Evolutionary conservation across 257 asterid genomes (phyloP).

Genomic region (Nicotiana undulata): DNA sequence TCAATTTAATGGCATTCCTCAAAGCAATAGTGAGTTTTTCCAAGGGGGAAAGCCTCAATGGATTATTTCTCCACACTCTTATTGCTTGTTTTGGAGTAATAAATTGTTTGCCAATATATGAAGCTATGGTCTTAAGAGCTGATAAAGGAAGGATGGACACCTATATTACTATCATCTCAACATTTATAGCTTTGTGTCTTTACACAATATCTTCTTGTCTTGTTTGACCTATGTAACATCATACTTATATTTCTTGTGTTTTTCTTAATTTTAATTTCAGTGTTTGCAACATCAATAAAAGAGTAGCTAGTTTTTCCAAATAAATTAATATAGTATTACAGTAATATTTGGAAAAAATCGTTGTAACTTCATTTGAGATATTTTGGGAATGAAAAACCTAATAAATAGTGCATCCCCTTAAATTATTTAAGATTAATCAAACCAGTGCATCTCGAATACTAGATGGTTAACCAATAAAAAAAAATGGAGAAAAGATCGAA

Average conservation of each 20-base stretch:
- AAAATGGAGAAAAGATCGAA: no score
- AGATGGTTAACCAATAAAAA: no score
- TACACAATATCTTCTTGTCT: neutral
- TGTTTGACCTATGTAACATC: neutral
- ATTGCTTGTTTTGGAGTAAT: conserved; percentile 46
- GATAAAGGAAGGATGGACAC: conserved; percentile 60
- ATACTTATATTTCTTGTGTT: neutral
- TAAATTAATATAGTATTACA: no score
- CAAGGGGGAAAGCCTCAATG: conserved; percentile 16
- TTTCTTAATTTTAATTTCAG: neutral
- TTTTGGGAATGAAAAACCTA: no score
- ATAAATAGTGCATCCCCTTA: no score
- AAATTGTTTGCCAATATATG: conserved; percentile 57
- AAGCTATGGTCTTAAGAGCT: conserved; percentile 51
- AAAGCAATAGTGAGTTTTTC: conserved; percentile 19
- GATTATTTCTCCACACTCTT: conserved; percentile 25
- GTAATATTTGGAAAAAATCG: no score
- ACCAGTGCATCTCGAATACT: no score
- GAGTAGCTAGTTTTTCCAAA: neutral
- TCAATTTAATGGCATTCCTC: conserved; percentile 18
- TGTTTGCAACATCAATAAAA: neutral
- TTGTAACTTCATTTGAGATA: no score
- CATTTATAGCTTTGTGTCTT: neutral
- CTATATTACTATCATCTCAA: conserved; percentile 29
- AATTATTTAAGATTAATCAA: no score